Conservation (phyloP, 2,329 filamentous ascomycete species). For the Fusarium sp. region DNA sequence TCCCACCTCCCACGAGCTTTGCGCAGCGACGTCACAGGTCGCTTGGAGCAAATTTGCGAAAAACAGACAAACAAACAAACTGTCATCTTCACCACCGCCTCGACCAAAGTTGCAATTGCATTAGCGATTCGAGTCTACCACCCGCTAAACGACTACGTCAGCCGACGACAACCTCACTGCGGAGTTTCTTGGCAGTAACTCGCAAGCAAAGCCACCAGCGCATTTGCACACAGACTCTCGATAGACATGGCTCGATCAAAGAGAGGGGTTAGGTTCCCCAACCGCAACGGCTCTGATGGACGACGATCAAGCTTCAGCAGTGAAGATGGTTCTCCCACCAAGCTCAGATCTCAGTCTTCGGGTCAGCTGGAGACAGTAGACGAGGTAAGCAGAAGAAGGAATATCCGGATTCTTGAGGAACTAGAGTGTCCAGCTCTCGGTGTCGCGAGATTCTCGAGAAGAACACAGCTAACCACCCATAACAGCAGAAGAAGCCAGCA, state of each 20-base stretch:
- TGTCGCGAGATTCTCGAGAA: background rate
- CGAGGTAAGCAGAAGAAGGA: slow-evolving; percentile 50
- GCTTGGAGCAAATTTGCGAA: slow-evolving; percentile 8
- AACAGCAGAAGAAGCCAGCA: slow-evolving; percentile 58
- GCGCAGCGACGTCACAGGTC: slow-evolving; percentile 36
- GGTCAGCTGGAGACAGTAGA: slow-evolving; percentile 53
- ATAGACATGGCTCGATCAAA: slow-evolving; percentile 55
- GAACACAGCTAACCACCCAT: background rate
- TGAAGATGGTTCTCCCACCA: slow-evolving; percentile 62
- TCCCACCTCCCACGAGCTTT: slow-evolving; percentile 23
- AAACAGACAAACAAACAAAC: slow-evolving; percentile 13
- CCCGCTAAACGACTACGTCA: slow-evolving; percentile 5
- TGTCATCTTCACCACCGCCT: slow-evolving; percentile 5
- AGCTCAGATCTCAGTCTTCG: slow-evolving; percentile 47
- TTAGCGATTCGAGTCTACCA: slow-evolving; percentile 12
- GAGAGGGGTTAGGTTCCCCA: slow-evolving; percentile 69
- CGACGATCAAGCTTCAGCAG: slow-evolving; percentile 79
- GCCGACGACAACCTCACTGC: slow-evolving; percentile 25
- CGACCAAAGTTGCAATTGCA: slow-evolving; percentile 3
- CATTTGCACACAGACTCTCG: slow-evolving; percentile 13
- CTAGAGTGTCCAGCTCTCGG: background rate
- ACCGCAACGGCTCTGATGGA: slow-evolving; percentile 62
- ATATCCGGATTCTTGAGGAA: background rate
- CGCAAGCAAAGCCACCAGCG: slow-evolving; percentile 8
- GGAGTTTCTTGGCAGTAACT: slow-evolving; percentile 6